phyloP scores from a whole-genome alignment of 768 basidiomycete species.

The Auricularia auricula-judae region DNA sequence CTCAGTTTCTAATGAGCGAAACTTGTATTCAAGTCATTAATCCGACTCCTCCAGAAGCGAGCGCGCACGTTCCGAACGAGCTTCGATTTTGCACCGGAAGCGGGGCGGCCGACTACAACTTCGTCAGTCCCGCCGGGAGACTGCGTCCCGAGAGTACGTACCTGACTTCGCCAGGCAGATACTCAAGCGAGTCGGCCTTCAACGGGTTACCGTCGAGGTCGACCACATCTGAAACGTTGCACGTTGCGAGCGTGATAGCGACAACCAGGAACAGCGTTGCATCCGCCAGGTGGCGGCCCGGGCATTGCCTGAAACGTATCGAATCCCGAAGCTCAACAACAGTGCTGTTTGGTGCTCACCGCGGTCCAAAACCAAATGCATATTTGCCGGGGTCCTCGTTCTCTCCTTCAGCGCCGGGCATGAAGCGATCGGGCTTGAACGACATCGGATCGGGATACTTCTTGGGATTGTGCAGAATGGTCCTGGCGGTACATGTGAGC shows the following conservation, averaged over 20 bases:
- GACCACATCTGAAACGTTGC: neutral
- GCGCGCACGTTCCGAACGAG: too few relatives aligned
- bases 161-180: too few relatives aligned
- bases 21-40: too few relatives aligned
- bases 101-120: too few relatives aligned
- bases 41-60: too few relatives aligned
- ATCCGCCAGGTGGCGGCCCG: neutral
- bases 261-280: neutral
- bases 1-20: too few relatives aligned
- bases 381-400: neutral
- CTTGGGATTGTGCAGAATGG: conserved; percentile 39
- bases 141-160: too few relatives aligned
- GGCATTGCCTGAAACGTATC: neutral
- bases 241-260: neutral
- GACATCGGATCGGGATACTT: conserved; percentile 36
- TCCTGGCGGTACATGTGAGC: conserved; percentile 22
- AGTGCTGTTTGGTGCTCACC: neutral
- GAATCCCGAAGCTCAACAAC: neutral
- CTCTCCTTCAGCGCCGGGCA: conserved; percentile 10
- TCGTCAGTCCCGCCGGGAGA: too few relatives aligned
- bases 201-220: too few relatives aligned
- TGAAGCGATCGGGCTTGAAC: conserved; percentile 39
- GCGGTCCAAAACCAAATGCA: neutral
- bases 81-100: too few relatives aligned
- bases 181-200: too few relatives aligned